Evolutionary conservation across 768 basidiomycete species (phyloP), one percentile per base, ranked within the genome.

Genomic region (Naganishia kalamii): DNA sequence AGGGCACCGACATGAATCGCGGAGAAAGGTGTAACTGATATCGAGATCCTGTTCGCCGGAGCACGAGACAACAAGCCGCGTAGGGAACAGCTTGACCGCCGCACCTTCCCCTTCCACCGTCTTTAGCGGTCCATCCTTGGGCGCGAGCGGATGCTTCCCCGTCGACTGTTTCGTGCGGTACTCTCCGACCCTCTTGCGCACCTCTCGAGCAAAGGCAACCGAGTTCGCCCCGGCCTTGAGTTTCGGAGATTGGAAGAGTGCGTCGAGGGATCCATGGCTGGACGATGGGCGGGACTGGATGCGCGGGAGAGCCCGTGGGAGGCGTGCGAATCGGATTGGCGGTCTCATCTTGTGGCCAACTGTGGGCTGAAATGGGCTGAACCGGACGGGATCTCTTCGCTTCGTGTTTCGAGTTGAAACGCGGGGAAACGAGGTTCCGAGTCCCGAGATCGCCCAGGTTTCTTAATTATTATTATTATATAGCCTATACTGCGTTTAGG

Each of bases 1-100:
- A 0, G 84, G 78, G 44, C 88, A 90, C 64, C 84, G 85, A 70
- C 92, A 96, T 0, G 88, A 84, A 72, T 97, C 92, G 25, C 92
- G 85, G 11, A 98, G 83, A 86, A 90, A 92, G 62, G 85, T 62
- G 35, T 40, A 61, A 21, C 54, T 40, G 35, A 57, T 41, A 0
- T 33, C 23, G 37, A 57, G 54, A 21, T 35, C 27, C 12, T 3
- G 2, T 15, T 8, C 6, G 32, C 27, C 54, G 13, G 54, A n/a
- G 13, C 35, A 21, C 5, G 35, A 27, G 35, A 57, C 11, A 17
- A 40, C 37, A 21, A 57, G 35, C 7, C 37, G 51, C 15, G 51
- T 6, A 35, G 51, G 19, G 51, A 35, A 37, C 1, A 35, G 51
- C 3, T n/a, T 1, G 19, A 54, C 51, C 23, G 48, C 13, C 21